Evolutionary conservation across 768 basidiomycete species (phyloP).

Genomic region (Tricholomella constricta): DNA sequence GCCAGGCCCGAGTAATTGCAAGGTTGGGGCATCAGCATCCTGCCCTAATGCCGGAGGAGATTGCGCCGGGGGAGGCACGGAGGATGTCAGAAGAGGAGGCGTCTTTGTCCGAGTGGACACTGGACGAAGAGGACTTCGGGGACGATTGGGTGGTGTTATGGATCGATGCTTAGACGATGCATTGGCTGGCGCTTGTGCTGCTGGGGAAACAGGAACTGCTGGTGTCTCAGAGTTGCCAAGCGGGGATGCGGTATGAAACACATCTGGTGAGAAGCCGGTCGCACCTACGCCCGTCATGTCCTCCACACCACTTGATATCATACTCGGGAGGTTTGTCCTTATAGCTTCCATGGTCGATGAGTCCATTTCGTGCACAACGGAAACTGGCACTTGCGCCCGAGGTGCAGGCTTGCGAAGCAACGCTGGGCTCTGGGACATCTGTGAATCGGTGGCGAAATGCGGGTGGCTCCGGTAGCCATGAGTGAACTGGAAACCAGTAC

Average conservation of each 20-base stretch:
- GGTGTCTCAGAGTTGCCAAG: slow-evolving; percentile 14
- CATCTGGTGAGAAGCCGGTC: slow-evolving; percentile 29
- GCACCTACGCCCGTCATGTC: slow-evolving; percentile 72
- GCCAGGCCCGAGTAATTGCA: slow-evolving; percentile 44
- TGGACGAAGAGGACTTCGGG: slow-evolving; percentile 27
- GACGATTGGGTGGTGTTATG: slow-evolving; percentile 6
- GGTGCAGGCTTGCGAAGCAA: slow-evolving; percentile 65
- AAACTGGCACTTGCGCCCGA: slow-evolving; percentile 61
- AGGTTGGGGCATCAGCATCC: background rate
- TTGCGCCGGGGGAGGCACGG: slow-evolving; percentile 4
- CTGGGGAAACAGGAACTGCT: background rate
- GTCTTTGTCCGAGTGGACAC: slow-evolving; percentile 41
- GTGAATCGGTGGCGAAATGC: background rate
- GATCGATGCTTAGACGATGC: slow-evolving; percentile 5
- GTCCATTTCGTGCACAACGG: slow-evolving; percentile 48
- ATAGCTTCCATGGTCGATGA: slow-evolving; percentile 23
- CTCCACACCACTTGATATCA: slow-evolving; percentile 49
- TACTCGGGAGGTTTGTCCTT: slow-evolving; percentile 54
- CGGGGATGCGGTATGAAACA: slow-evolving; percentile 36
- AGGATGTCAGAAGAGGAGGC: slow-evolving; percentile 38
- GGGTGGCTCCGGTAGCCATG: slow-evolving; percentile 10
- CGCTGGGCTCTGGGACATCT: slow-evolving; percentile 22
- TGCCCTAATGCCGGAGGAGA: background rate
- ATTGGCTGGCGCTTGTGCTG: background rate
- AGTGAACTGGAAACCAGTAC: background rate